phyloP scores from a whole-genome alignment of 2,329 filamentous ascomycete species.

The Aspergillus arachidicola region DNA sequence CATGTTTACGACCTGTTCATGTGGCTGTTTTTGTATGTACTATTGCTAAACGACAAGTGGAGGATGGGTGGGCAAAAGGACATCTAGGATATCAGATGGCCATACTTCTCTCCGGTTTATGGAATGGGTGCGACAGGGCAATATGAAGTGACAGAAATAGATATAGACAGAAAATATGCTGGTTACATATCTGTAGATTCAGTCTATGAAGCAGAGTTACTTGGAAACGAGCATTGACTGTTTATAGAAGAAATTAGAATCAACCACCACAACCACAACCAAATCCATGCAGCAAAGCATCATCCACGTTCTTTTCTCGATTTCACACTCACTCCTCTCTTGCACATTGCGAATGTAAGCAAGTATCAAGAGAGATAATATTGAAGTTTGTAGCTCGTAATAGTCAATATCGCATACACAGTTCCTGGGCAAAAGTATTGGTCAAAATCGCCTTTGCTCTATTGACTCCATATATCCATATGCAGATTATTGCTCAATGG shows the following conservation, averaged over 20 bases:
- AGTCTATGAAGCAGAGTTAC: background rate
- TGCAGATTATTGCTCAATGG: no score
- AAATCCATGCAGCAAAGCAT: background rate
- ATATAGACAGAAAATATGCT: background rate
- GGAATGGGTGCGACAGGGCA: background rate
- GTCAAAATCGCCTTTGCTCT: no score
- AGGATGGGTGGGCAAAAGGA: background rate
- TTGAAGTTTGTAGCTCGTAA: no score
- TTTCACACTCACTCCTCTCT: no score
- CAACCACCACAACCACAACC: background rate
- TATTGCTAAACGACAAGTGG: background rate
- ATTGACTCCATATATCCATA: no score
- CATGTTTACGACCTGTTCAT: conserved; percentile 5
- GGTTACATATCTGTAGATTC: background rate
- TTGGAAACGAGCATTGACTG: background rate
- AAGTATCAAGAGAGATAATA: no score
- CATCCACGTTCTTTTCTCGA: background rate
- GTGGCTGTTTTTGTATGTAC: background rate
- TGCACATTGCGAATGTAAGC: no score
- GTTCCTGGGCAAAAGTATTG: no score
- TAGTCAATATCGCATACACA: no score
- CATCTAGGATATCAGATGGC: background rate
- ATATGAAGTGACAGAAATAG: background rate
- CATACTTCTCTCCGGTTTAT: background rate
- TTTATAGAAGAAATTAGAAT: background rate